A percentile compares a stretch with the other conserved stretches of the same genome.
Evolutionary conservation across 495 filamentous ascomycete species (phyloP).

Genomic region (Neurospora intermedia): DNA sequence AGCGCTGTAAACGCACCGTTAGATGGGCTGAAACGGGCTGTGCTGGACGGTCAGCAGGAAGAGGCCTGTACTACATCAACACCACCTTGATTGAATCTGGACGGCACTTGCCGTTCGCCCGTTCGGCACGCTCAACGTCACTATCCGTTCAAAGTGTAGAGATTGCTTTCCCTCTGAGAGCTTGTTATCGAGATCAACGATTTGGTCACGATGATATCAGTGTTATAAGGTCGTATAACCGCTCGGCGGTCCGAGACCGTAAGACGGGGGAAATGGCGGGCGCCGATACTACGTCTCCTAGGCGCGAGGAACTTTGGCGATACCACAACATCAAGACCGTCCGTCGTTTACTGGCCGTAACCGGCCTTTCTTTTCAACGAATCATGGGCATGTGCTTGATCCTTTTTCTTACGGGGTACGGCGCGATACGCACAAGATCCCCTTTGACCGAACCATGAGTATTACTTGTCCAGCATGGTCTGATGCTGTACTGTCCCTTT

Average conservation of each 20-base stretch:
- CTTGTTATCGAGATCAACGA: neutral
- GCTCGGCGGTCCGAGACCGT: neutral
- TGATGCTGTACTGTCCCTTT: neutral
- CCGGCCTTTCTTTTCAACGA: neutral
- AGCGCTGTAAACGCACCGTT: neutral
- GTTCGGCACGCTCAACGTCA: neutral
- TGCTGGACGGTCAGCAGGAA: neutral
- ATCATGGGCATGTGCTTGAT: neutral
- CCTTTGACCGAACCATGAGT: neutral
- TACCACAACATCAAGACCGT: neutral
- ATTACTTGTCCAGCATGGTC: neutral
- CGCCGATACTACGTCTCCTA: neutral
- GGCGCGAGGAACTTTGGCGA: neutral
- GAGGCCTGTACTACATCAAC: neutral
- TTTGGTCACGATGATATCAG: neutral
- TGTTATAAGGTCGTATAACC: neutral
- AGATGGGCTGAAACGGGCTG: neutral
- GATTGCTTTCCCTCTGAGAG: neutral
- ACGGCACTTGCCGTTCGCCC: neutral
- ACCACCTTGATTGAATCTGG: neutral
- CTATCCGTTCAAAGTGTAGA: neutral
- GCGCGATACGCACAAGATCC: neutral
- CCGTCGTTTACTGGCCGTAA: neutral
- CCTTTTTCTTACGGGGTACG: neutral
- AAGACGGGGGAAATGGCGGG: neutral